A percentile compares a stretch with the other conserved stretches of the same genome.
Evolutionary conservation across 192 early-diverging fungal species (phyloP).

Genomic region (Haplosporangium gracile): DNA sequence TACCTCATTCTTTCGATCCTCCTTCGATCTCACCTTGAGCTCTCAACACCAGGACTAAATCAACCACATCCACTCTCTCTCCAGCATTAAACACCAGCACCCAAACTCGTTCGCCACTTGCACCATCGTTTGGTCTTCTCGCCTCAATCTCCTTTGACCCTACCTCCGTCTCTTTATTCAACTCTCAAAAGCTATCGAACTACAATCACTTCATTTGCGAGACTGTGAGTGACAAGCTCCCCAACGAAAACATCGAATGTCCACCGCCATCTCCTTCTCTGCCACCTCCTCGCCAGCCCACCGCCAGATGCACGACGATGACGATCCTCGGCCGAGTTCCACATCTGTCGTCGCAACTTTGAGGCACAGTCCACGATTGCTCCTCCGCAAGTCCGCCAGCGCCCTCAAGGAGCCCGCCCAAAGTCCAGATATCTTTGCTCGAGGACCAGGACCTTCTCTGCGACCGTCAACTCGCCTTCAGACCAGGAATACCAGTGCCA

Average conservation of each 20-base stretch:
- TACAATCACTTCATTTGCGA: not conserved
- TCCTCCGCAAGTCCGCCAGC: conserved; percentile 55
- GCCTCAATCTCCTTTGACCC: not conserved
- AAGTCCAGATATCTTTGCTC: conserved; percentile 56
- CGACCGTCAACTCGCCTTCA: conserved; percentile 46
- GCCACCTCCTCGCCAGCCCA: conserved; percentile 3
- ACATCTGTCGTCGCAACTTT: conserved; percentile 52
- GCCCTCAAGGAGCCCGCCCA: conserved; percentile 55
- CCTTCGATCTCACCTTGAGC: not conserved
- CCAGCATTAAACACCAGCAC: not conserved
- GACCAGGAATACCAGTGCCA: conserved; percentile 48
- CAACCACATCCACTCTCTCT: not conserved
- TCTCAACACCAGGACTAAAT: not conserved
- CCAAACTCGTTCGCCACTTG: not conserved
- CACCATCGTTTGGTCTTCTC: not conserved
- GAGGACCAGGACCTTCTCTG: conserved; percentile 52
- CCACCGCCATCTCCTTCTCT: conserved; percentile 11
- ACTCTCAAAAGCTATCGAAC: not conserved
- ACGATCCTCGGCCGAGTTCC: conserved; percentile 41
- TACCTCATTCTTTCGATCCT: conserved; percentile 4
- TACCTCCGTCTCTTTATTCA: not conserved
- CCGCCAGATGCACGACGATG: conserved; percentile 28
- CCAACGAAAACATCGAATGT: not conserved
- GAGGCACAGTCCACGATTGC: conserved; percentile 48
- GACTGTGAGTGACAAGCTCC: not conserved